Evolutionary conservation across 495 filamentous ascomycete species (phyloP).

Genomic region (Amniculicola lignicola): DNA sequence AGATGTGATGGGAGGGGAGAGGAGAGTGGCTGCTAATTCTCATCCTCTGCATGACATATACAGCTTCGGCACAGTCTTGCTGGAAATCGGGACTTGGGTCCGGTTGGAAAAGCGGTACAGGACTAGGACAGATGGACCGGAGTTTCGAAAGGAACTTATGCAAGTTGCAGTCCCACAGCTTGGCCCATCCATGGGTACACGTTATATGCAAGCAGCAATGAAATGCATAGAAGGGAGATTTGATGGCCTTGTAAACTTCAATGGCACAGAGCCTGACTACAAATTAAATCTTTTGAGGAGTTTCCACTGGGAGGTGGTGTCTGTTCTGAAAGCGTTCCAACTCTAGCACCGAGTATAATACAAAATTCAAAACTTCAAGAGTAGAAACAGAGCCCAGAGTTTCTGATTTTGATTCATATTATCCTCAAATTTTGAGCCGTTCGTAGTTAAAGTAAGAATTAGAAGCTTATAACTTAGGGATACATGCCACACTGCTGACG

Average conservation of each 20-base stretch:
- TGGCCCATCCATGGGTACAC: conserved; percentile 2
- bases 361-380: no score
- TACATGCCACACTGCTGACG: no score
- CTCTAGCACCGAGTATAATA: neutral
- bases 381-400: no score
- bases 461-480: no score
- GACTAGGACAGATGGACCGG: neutral
- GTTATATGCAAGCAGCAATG: neutral
- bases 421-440: no score
- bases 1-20: conserved; percentile 2
- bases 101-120: neutral
- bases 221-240: conserved; percentile 1
- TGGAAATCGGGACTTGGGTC: conserved; percentile 10
- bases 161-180: neutral
- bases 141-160: conserved; percentile 2
- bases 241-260: neutral
- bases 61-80: neutral
- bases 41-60: conserved; percentile 7
- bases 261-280: conserved; percentile 1
- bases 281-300: conserved; percentile 3
- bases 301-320: conserved; percentile 11
- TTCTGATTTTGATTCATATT: no score
- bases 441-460: no score
- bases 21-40: neutral
- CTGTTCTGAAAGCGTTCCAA: conserved; percentile 1